phyloP scores from a whole-genome alignment of 148 eudicot genomes.

The Bassia scoparia region DNA sequence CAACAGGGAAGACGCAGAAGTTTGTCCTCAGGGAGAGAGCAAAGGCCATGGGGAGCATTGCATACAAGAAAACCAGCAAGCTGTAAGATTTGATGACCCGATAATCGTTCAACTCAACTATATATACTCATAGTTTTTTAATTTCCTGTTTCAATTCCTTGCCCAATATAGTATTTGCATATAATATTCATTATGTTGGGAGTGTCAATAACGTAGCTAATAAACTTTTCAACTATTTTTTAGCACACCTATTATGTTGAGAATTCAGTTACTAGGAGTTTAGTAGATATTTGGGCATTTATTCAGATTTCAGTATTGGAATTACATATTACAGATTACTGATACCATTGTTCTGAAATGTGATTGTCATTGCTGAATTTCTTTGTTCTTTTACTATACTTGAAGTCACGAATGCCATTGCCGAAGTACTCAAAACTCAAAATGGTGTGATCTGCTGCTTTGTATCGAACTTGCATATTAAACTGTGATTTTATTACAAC shows the following conservation, averaged over 20 bases:
- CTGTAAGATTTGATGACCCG: conserved; percentile 17
- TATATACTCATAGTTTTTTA: background rate
- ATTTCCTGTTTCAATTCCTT: background rate
- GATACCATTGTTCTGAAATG: no score
- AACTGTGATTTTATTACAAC: background rate
- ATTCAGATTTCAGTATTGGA: no score
- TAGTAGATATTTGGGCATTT: no score
- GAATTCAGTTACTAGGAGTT: no score
- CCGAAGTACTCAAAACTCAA: background rate
- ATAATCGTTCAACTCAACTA: background rate
- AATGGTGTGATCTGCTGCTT: background rate
- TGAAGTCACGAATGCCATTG: no score
- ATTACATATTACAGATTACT: no score
- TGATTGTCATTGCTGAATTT: no score
- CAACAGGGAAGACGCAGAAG: conserved; percentile 55
- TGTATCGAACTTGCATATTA: background rate
- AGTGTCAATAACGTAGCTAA: background rate
- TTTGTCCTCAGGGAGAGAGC: conserved; percentile 41
- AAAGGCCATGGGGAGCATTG: conserved; percentile 37
- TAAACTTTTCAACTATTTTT: background rate
- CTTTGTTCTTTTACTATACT: no score
- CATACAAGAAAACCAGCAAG: conserved; percentile 18
- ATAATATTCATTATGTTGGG: background rate
- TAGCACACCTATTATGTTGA: background rate
- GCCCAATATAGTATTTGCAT: background rate